Base-by-base conservation (phyloP, 2,329 filamentous ascomycete species). In the Emmonsia crescens region DNA sequence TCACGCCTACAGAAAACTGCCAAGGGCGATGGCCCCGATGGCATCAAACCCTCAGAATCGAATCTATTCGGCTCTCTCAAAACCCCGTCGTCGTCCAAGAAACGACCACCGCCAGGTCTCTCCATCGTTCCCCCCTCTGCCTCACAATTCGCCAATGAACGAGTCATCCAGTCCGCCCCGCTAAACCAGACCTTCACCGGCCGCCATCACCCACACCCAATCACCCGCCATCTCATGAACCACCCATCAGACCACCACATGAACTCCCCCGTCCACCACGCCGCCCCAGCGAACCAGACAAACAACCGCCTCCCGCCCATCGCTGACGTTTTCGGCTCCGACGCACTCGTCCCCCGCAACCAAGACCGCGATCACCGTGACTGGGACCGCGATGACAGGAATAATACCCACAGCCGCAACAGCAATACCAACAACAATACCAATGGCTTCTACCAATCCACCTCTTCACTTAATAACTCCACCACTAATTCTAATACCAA, bases 51-150 rank as follows among this genome's bases (percentile, higher is more conserved):
- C 46, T 76, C 76, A 36, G 78, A 82, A 56, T 73, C 77, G 27
- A 75, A 71, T 57, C 70, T 75, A 24, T 75, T 77, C 63, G 73
- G 72, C 21, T 60, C 64, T 66, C 69, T 64, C 77, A 77, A 68
- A 77, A 82, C 60, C 63, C 71, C 70, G 38, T 82, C 60, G 62
- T 71, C 70, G 40, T 75, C 72, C 75, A 80, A 68, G 83, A 86
- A 70, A 74, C 83, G 65, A 5, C 65, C 65, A 3, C 94, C 94
- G 46, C 89, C 91, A 0, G 92, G 92, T 52, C 80, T 99, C 57
- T 95, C 91, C 62, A 99, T 99, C 67, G 89, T 95, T n/a, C 89
- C 94, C 31, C 94, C 94, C 1, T 91, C 91, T 5, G 91, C 95
- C 66, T 86, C 94, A 68, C 88, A 92, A 64, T 97, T 97, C 71